phyloP scores from a whole-genome alignment of 768 basidiomycete genomes.

The Pleurotus ostreatus region DNA sequence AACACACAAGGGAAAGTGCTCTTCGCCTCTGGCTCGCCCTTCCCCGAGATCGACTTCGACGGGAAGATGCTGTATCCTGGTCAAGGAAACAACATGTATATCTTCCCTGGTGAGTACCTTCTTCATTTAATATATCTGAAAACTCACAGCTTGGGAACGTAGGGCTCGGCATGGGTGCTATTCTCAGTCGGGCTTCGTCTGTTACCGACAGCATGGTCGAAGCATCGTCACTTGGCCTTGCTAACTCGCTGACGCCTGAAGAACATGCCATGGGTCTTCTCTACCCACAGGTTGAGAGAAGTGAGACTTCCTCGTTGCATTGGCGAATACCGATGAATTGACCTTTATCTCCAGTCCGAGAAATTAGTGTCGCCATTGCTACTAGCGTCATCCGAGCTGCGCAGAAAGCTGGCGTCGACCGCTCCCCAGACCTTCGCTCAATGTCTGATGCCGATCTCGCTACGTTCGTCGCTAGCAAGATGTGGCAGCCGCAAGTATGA shows the following conservation, averaged over 20 bases:
- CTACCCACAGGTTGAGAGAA: conserved; percentile 81
- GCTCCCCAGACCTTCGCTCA: conserved; percentile 44
- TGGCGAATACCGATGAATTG: neutral
- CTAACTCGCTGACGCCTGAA: conserved; percentile 64
- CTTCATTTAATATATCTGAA: neutral
- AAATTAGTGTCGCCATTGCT: conserved; percentile 78
- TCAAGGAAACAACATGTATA: conserved; percentile 96
- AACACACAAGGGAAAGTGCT: conserved; percentile 73
- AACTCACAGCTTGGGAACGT: conserved; percentile 21
- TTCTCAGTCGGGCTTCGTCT: conserved; percentile 59
- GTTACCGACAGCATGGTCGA: conserved; percentile 91
- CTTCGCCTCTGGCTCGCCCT: conserved; percentile 88
- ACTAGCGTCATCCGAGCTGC: conserved; percentile 73
- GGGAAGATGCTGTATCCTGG: conserved; percentile 66
- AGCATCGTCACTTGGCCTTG: conserved; percentile 77
- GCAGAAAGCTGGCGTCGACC: conserved; percentile 65
- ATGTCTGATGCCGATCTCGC: conserved; percentile 55
- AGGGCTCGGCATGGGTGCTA: conserved; percentile 77
- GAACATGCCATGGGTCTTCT: conserved; percentile 66
- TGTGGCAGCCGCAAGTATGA: conserved; percentile 60
- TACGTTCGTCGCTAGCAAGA: conserved; percentile 53
- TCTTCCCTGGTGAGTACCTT: conserved; percentile 53
- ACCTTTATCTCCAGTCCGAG: conserved; percentile 44
- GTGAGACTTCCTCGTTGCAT: conserved; percentile 23
- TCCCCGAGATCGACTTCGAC: conserved; percentile 56